Evolutionary conservation across 192 early-diverging fungal species (phyloP), one percentile per base, ranked within the genome.

Genomic region (Linnemannia schmuckeri): DNA sequence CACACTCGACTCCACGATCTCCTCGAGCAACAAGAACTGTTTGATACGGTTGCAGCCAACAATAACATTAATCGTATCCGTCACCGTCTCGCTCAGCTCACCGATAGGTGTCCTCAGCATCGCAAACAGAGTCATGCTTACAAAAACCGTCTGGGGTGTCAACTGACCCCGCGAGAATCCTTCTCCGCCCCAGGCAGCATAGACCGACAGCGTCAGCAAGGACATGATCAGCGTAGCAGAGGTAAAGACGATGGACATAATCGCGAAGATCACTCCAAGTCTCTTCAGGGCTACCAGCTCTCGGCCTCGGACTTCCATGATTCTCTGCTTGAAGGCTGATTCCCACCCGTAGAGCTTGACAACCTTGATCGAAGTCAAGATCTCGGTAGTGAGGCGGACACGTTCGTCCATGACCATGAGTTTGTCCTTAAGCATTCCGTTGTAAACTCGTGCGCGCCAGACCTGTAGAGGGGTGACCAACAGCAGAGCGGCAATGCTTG

Each of bases 61-160:
- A 17, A 89, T 87, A 13, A 91, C 85, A 37, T 89, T 89, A 41
- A 91, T 88, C 24, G 91, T 88, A 5, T 89, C 78, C 72, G 93
- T 88, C 41, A 94, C 89, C 20, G 92, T 91, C 70, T 94, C 93
- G 13, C 95, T 93, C 57, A 94, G 76, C 12, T 47, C 70, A 15
- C 71, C 76, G 35, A 94, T 86, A 17, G 93, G 94, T 22, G 88
- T 84, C n/a, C 91, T 87, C 10, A 96, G 80, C 78, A 89, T 90
- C 24, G 93, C 89, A 79, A 95, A 95, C 24, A 96, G 81, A 4
- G 93, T 89, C 61, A 95, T 85, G 63, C 91, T 90, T 3, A 94
- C 93, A 76, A 95, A 96, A 0, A 94, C 95, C 18, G 91, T 89
- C 37, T 85, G 83, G 5, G 83, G 74, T 37, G 83, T 85, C 12